Evolutionary conservation across 2,329 filamentous ascomycete species (phyloP).

Genomic region (Chaetoscypha palmicola): DNA sequence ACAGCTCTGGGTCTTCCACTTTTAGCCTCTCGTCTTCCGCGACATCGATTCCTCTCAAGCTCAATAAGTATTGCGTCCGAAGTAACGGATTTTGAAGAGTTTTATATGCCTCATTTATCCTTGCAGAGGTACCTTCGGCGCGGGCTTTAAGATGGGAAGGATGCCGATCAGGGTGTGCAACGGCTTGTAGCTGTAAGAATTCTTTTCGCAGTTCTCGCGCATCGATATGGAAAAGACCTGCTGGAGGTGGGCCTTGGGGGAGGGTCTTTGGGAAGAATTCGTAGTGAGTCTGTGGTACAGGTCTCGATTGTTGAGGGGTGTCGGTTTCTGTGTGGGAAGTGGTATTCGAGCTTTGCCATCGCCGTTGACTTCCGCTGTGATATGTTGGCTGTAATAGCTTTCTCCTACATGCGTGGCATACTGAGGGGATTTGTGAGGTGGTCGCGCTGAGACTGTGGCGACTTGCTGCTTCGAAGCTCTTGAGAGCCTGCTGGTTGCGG

Average conservation of each 20-base stretch:
- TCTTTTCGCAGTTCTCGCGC: slow-evolving; percentile 65
- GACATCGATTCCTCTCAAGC: slow-evolving; percentile 65
- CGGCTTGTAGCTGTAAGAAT: slow-evolving; percentile 76
- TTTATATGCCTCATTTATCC: slow-evolving; percentile 87
- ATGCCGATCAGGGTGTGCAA: slow-evolving; percentile 62
- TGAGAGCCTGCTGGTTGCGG: slow-evolving; percentile 5
- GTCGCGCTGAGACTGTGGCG: slow-evolving; percentile 11
- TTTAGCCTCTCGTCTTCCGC: slow-evolving; percentile 70
- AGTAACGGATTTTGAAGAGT: slow-evolving; percentile 72
- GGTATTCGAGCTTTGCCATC: slow-evolving; percentile 6
- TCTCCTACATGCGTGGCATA: slow-evolving; percentile 12
- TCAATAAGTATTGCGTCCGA: slow-evolving; percentile 82
- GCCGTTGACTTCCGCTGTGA: background rate
- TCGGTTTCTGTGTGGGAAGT: slow-evolving; percentile 4
- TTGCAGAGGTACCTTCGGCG: slow-evolving; percentile 71
- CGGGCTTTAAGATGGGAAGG: slow-evolving; percentile 44
- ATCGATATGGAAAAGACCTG: slow-evolving; percentile 69
- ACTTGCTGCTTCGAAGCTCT: slow-evolving; percentile 5
- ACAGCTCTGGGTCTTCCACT: slow-evolving; percentile 58
- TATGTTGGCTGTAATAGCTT: background rate
- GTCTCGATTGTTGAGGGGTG: background rate
- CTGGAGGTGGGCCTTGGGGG: slow-evolving; percentile 68
- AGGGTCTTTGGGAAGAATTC: slow-evolving; percentile 80
- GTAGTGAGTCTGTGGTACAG: slow-evolving; percentile 58
- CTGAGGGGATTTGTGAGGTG: background rate